Conservation (phyloP, 371 early-diverging fungal species). For the Funneliformis caledonium region DNA sequence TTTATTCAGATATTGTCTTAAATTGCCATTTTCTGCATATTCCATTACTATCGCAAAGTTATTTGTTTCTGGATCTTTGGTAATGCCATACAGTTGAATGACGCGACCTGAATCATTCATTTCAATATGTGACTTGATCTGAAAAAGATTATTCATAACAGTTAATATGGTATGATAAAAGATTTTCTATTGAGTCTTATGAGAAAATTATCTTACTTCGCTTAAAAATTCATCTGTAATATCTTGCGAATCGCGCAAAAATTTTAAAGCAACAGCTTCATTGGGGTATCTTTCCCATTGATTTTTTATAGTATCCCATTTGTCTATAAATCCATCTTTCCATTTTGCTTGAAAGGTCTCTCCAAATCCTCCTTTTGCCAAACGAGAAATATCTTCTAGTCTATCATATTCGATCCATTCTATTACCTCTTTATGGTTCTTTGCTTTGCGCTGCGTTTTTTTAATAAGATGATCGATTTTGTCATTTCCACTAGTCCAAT, state of each 20-base stretch:
- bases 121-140: no score
- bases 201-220: not conserved
- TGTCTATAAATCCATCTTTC: not conserved
- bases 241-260: constrained; percentile 9
- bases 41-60: constrained; percentile 17
- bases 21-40: not conserved
- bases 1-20: not conserved
- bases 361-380: constrained; percentile 5
- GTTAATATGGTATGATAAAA: no score
- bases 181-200: no score
- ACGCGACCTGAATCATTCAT: no score
- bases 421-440: not conserved
- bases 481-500: not conserved
- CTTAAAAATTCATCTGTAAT: not conserved
- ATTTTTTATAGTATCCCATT: no score
- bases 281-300: not conserved
- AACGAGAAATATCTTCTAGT: not conserved
- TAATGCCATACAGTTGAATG: constrained; percentile 20
- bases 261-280: not conserved
- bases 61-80: constrained; percentile 27
- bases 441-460: not conserved
- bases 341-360: constrained; percentile 5
- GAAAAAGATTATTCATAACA: no score
- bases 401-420: constrained; percentile 23
- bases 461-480: not conserved